Conservation (phyloP, 176 grass and related monocot species). For the sorghum (Sorghum bicolor) region Sorghum_bicolor_NCBIv3 NC_012871.2:59083001-59083500, state of each 20-base stretch:
- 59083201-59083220: too few species aligned
- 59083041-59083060: too few species aligned
- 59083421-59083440: neutral
- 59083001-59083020: neutral
- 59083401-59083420: neutral
- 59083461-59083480: conserved; percentile 2
- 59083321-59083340: neutral
- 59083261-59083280: too few species aligned
- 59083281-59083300: neutral
- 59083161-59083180: too few species aligned
- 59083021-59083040: neutral
- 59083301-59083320: neutral
- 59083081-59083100: too few species aligned
- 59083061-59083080: too few species aligned
- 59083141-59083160: too few species aligned
- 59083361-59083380: neutral
- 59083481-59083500: neutral
- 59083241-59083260: too few species aligned
- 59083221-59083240: too few species aligned
- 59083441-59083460: conserved; percentile 9
- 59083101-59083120: too few species aligned
- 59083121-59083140: too few species aligned
- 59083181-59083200: too few species aligned
- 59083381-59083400: neutral
- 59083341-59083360: neutral